Evolutionary conservation across 768 basidiomycete genomes (phyloP), one percentile per base, ranked within the genome.

Genomic region (Boletus pseudo-olivaceus): DNA sequence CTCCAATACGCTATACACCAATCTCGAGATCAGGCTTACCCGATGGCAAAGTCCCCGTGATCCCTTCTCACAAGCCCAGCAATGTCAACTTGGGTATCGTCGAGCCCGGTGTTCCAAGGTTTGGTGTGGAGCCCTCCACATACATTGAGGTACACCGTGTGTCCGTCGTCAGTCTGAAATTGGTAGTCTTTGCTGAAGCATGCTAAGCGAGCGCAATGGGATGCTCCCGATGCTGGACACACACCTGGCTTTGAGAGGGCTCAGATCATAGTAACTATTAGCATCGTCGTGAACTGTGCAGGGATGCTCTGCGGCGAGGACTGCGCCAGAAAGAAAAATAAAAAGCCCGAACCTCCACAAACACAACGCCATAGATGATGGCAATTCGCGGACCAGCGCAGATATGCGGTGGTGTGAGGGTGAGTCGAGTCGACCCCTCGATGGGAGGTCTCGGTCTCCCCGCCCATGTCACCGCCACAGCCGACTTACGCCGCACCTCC

Each of bases 11-110:
- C 6, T n/a, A 5, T 4, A 5, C n/a, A 19, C 5, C 5, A 9
- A 33, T 17, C 1, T 37, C 5, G 29, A 26, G 12, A 38, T 29
- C 6, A 6, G 11, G 54, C 75, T 48, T 59, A 87, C 89, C 90
- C 90, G 34, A 91, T 78, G 7, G 82, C 82, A 68, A 90, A 84
- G 67, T 89, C 84, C 0, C 85, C 81, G 54, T 81, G 87, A 44
- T 71, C 81, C 46, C 76, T 76, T 38, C 81, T 78, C 37, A 85
- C 77, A 55, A 88, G 80, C 1, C 78, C 89, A 5, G 76, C 88
- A 19, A 90, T 78, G 39, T 85, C 75, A 17, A 73, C 74, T 15
- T 76, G 68, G 23, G 40, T 56, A 4, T 78, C 71, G 20, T 81
- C 74, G 33, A 83, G 76, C 37, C 81, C 78, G 8, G 81, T 66